Base-by-base conservation (phyloP, 306 rosid species). In the Hippophae gyantsensis region DNA sequence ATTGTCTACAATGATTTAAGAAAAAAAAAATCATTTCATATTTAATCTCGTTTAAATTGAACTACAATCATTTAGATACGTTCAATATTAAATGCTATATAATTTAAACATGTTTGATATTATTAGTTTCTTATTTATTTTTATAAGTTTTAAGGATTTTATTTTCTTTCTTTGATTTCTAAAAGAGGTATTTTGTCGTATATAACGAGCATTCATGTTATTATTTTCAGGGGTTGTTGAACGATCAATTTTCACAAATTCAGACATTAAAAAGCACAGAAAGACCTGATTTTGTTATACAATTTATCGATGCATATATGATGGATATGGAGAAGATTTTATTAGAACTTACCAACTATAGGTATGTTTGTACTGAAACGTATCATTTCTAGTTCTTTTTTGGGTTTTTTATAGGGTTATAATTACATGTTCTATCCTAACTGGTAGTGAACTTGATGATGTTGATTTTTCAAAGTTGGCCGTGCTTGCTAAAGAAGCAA, bases 191-290 rank as follows among this genome's bases (percentile, higher is more conserved):
- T 18, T 18, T 18, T 18, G 1, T 27, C 38, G 38, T 27, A 13
- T 63, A 57, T 48, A 47, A 65, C 12, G n/a, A 8, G 7, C 14
- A 57, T 51, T 53, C 18, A 52, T 61, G 46, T 38, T 26, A 57
- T 76, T 69, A 13, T 53, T 65, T 72, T 57, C 69, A 87, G 86
- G 79, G 78, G 45, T n/a, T 77, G 5, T 56, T 87, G 13, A 78
- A 72, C 18, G 69, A 69, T 65, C 70, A 67, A 49, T 87, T 87
- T 64, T 66, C 66, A 5, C 63, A 42, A 32, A 68, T 80, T 27
- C 48, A 62, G 62, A 57, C 59, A 53, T 55, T 67, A 51, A 62
- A 44, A 40, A 65, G 50, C 50, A 56, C 23, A 0, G 62, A 51
- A 38, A 76, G 77, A 64, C 70, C 75, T 18, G 72, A 79, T 43